These are phyloP conservation scores for Neurospora sp. DNA, from an alignment of 495 filamentous ascomycete genomes.

Conservation along the genomic window DNA sequence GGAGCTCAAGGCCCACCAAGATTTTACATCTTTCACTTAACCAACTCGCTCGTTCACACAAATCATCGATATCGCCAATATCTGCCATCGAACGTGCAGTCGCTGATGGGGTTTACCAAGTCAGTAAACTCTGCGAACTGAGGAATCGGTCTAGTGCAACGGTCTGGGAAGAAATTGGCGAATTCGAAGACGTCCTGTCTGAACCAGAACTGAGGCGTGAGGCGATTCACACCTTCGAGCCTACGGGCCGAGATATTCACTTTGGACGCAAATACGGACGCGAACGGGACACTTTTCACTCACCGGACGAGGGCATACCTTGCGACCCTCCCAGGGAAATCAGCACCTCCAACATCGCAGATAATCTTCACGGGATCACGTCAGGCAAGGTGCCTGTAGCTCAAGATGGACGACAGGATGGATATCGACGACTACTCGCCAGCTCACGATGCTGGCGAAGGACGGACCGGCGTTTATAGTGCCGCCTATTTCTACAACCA, in stretches of 20 bases:
- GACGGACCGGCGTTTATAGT: neutral
- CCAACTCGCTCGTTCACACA: neutral
- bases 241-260: neutral
- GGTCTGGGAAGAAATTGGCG: neutral
- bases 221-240: neutral
- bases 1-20: neutral
- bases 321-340: neutral
- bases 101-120: neutral
- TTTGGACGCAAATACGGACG: neutral
- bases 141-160: neutral
- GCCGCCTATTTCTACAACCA: slow-evolving; percentile 1
- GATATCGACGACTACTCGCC: slow-evolving; percentile 9
- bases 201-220: neutral
- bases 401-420: slow-evolving; percentile 13
- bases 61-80: neutral
- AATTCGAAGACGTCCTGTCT: neutral
- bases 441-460: neutral
- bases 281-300: neutral
- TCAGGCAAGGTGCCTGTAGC: neutral
- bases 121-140: neutral
- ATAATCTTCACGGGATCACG: neutral
- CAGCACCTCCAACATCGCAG: neutral
- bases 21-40: neutral
- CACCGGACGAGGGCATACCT: neutral
- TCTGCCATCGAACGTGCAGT: neutral